phyloP scores from a whole-genome alignment of 257 asterid species.

The Solanum appendiculatum region DNA sequence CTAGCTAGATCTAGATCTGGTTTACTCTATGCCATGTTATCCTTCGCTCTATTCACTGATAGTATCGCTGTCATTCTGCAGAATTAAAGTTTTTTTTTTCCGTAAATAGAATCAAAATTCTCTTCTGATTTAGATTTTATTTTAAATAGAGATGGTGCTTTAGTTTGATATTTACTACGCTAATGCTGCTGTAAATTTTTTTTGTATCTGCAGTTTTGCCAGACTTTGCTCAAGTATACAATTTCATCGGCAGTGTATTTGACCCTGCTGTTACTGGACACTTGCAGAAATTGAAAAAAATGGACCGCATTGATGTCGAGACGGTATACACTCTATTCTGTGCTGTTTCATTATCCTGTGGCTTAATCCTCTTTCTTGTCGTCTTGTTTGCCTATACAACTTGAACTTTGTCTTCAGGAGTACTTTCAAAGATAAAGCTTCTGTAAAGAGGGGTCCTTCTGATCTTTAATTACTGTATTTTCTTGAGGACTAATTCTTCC shows the following conservation, averaged over 20 bases:
- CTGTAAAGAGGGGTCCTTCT: background rate
- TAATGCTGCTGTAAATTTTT: slow-evolving; percentile 3
- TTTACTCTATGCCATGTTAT: background rate
- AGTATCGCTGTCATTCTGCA: background rate
- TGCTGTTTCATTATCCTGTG: background rate
- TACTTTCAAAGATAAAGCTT: background rate
- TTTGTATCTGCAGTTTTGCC: slow-evolving; percentile 68
- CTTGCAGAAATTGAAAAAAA: slow-evolving; percentile 67
- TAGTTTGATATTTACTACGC: background rate
- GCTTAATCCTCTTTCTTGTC: background rate
- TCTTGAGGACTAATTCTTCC: background rate
- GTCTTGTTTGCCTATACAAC: background rate
- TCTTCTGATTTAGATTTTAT: background rate
- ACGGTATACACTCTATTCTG: slow-evolving; percentile 55
- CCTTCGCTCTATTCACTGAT: background rate
- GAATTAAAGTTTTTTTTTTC: background rate
- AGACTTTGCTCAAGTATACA: slow-evolving; percentile 84
- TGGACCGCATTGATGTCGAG: slow-evolving; percentile 94
- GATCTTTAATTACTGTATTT: background rate
- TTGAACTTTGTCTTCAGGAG: background rate
- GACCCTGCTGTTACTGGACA: slow-evolving; percentile 73
- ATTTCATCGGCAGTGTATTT: slow-evolving; percentile 86
- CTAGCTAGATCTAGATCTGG: background rate
- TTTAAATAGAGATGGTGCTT: background rate
- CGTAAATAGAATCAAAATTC: background rate